These are phyloP conservation scores for Reutealis trisperma DNA, from an alignment of 345 rosid genomes.

Conservation along the genomic window DNA sequence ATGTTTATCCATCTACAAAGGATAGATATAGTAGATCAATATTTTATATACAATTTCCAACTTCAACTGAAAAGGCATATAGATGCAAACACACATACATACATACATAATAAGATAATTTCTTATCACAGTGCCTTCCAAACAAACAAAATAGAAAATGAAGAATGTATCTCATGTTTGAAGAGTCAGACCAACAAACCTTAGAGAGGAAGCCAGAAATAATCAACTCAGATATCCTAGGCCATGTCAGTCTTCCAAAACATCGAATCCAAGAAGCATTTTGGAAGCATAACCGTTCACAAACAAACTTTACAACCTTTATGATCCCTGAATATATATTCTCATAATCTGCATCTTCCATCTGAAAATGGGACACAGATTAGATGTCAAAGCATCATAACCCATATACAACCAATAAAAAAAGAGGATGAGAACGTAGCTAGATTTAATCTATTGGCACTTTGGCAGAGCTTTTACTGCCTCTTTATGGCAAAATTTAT, in stretches of 20 bases:
- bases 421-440: neutral
- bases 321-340: constrained; percentile 59
- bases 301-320: constrained; percentile 64
- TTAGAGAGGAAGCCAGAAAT: constrained; percentile 87
- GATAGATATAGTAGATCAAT: neutral
- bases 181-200: constrained; percentile 43
- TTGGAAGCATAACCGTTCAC: constrained; percentile 66
- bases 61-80: neutral
- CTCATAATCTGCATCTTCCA: constrained; percentile 54
- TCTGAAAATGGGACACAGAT: constrained; percentile 39
- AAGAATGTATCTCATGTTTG: neutral
- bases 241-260: constrained; percentile 94
- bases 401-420: neutral
- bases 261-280: constrained; percentile 72
- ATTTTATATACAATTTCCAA: neutral
- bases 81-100: too few relatives aligned
- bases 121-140: neutral
- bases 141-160: neutral
- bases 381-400: constrained; percentile 7
- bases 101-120: too few relatives aligned
- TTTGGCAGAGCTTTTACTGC: neutral
- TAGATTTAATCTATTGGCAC: neutral
- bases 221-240: constrained; percentile 81
- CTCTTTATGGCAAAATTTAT: neutral
- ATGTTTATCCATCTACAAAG: neutral